Conservation (phyloP, 352 stramenopile genomes). For the Phytophthora citrophthora region DNA sequence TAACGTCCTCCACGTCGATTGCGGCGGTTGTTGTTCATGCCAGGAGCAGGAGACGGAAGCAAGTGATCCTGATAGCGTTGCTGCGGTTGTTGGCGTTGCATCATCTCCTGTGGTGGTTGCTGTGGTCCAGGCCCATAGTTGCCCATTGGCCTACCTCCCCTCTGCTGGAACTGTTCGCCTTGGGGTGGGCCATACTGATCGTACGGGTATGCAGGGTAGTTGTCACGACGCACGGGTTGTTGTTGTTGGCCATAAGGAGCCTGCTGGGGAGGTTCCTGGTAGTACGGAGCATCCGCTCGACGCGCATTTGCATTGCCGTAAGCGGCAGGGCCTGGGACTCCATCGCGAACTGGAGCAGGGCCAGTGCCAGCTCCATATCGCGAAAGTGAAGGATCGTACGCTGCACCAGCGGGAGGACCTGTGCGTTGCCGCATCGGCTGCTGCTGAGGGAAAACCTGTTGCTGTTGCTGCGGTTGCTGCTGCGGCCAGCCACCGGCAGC, state of each 20-base stretch:
- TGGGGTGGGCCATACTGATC: constrained; percentile 38
- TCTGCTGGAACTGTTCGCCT: constrained; percentile 39
- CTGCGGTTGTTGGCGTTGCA: constrained; percentile 22
- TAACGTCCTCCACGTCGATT: constrained; percentile 45
- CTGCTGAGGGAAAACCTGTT: constrained; percentile 29
- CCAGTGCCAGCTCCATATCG: constrained; percentile 41
- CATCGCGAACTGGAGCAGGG: constrained; percentile 13
- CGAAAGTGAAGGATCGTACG: constrained; percentile 41
- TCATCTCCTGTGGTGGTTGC: constrained; percentile 31
- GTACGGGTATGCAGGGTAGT: constrained; percentile 38
- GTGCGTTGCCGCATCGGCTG: constrained; percentile 31
- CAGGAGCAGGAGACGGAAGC: constrained; percentile 31
- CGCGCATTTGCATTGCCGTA: constrained; percentile 24
- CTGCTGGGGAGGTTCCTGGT: constrained; percentile 36
- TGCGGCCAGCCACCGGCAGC: constrained; percentile 20
- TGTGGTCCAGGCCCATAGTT: constrained; percentile 34
- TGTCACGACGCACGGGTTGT: constrained; percentile 24
- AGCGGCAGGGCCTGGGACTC: constrained; percentile 8
- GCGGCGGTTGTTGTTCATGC: constrained; percentile 30
- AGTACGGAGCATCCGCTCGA: constrained; percentile 29
- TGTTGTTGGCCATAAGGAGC: constrained; percentile 26
- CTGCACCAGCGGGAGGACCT: constrained; percentile 25
- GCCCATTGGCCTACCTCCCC: constrained; percentile 27
- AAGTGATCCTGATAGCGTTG: constrained; percentile 38
- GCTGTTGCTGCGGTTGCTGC: constrained; percentile 24